Base-by-base conservation (phyloP, 352 stramenopile species). In the Aphanomyces astaci region DNA sequence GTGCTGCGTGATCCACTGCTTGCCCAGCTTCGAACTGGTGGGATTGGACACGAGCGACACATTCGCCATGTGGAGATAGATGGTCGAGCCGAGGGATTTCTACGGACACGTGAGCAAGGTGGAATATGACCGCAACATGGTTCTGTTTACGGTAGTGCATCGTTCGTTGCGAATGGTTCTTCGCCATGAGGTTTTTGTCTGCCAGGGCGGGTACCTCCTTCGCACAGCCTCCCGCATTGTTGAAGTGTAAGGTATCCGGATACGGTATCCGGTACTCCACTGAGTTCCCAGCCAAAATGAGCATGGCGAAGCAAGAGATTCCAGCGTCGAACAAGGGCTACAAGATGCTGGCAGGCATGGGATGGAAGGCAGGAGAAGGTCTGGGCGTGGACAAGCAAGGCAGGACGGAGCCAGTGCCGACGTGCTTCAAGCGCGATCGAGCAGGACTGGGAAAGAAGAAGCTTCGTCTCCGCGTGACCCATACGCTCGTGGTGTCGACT, bases 361-460 rank as follows among this genome's bases (percentile, higher is more conserved):
- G 56, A 17, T 64, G 56, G 56, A 64, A 64, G 33, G 56, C 56
- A n/a, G 56, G 56, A 19, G 56, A 64, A 25, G 56, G 56, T 19
- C 36, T 64, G 22, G 56, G 56, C 22, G 28, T 15, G 9, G 56
- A 64, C 19, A 64, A 64, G 24, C 56, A 64, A 52, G 56, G 56
- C 3, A 9, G 56, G 32, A 64, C 19, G n/a, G 56, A 24, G 10
- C 56, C 56, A 0, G 56, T 64, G 9, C 30, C 56, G 19, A 64
- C 56, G 19, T 64, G 31, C 56, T 52, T 64, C 19, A 64, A 64
- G 36, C 56, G 56, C 10, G 56, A 64, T 28, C 32, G 36, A 13
- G 56, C 56, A 17, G 56, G 56, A 3, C 25, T 64, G 15, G 56
- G 56, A 22, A 46, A 45, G 4, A 46, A 45, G 32, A 31, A 19